Conservation (phyloP, 805 yeast genomes). For the Candida berthetii region DNA sequence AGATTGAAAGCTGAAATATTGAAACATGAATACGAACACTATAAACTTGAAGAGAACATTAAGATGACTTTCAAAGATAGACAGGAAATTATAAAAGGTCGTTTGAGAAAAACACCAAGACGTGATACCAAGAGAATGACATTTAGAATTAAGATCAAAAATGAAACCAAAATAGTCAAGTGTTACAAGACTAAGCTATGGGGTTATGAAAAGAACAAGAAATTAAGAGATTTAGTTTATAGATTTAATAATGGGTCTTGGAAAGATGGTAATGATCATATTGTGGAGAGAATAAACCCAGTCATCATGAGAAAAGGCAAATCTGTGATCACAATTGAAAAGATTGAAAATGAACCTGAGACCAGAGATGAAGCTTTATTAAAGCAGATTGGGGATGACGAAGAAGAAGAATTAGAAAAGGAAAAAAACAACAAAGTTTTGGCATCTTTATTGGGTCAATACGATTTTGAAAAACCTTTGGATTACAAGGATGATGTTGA, state of each 20-base stretch:
- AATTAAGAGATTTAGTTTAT: conserved; percentile 55
- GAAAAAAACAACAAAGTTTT: conserved; percentile 40
- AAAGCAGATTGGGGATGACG: conserved; percentile 26
- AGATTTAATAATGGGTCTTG: conserved; percentile 61
- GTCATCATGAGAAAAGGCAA: conserved; percentile 11
- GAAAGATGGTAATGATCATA: conserved; percentile 76
- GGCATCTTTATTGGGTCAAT: conserved; percentile 37
- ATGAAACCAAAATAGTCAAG: conserved; percentile 47
- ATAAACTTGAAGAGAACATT: conserved; percentile 30
- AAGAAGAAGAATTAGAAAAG: conserved; percentile 31
- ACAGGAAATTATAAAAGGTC: conserved; percentile 44
- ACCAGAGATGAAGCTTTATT: conserved; percentile 7
- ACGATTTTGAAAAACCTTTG: conserved; percentile 48
- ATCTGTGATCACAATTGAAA: conserved; percentile 10
- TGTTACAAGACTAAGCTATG: conserved; percentile 77
- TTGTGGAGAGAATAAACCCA: conserved; percentile 48
- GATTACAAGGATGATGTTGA: conserved; percentile 34
- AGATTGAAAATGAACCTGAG: conserved; percentile 7
- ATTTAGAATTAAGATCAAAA: conserved; percentile 56
- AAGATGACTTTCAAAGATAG: conserved; percentile 34
- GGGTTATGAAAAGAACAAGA: conserved; percentile 77
- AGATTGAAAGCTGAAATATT: conserved; percentile 25
- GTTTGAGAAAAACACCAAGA: conserved; percentile 53
- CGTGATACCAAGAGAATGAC: conserved; percentile 48
- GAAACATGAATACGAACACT: conserved; percentile 31